Conservation (phyloP, 305 asterid genomes). For the Vinca major region DNA sequence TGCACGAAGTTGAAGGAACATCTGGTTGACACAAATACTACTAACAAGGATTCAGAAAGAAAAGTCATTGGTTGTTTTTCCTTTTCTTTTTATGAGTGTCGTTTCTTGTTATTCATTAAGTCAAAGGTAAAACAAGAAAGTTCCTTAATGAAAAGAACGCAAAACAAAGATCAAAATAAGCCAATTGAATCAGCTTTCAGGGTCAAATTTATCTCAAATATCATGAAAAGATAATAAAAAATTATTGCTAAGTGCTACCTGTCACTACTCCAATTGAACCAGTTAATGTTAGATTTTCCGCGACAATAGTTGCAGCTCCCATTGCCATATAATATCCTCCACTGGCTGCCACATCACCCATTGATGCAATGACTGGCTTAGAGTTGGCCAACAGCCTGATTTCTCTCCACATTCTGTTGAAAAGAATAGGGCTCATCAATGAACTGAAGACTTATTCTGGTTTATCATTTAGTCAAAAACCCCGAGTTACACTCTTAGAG, state of each 20-base stretch:
- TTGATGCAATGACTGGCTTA: conserved; percentile 82
- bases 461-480: not conserved
- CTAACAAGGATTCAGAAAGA: not conserved
- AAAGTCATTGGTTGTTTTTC: not conserved
- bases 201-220: not conserved
- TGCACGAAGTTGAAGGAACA: no score
- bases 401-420: conserved; percentile 92
- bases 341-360: conserved; percentile 98
- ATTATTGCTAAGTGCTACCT: conserved; percentile 30
- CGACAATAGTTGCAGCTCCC: conserved; percentile 73
- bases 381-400: conserved; percentile 73
- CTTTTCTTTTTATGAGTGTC: not conserved
- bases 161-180: not conserved
- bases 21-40: conserved; percentile 4
- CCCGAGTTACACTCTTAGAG: not conserved
- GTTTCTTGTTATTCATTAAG: not conserved
- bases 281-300: conserved; percentile 77
- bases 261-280: conserved; percentile 96
- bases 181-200: not conserved
- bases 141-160: not conserved
- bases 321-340: conserved; percentile 97
- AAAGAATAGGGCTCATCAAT: conserved; percentile 18
- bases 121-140: not conserved
- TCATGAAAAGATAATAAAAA: not conserved
- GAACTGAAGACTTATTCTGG: not conserved